Base-by-base conservation (phyloP, 2,329 filamentous ascomycete genomes). In the Trichoderma sp. region DNA sequence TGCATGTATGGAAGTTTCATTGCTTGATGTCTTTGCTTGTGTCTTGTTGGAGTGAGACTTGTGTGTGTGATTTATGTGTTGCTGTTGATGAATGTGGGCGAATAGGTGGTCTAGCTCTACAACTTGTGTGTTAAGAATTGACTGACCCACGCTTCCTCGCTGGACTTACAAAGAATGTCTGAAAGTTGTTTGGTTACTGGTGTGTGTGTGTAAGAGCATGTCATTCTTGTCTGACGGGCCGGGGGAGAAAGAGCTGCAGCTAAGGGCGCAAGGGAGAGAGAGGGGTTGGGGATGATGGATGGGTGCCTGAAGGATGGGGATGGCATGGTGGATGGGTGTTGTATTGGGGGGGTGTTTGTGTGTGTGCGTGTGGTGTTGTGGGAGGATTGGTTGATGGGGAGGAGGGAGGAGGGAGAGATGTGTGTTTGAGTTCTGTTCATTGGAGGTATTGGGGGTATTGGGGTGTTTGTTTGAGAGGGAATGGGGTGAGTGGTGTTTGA, bases 241-340 rank as follows among this genome's bases (percentile, higher is more conserved):
- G 41, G 30, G n/a, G 50, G 17, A 10, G 34, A 5, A 1, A n/a
- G 12, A 19, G 21, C 48, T 59, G 59, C 59, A 47, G 50, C 59
- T 63, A 63, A 63, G 19, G 59, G 59, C 41, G 59, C 59, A 63
- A 63, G 59, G 59, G 59, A 61, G 58, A 26, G 24, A 24, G 24
- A 30, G 45, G 30, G 57, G 57, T 50, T 41, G 57, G 47, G 43
- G 39, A 50, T 41, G 52, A 55, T 52, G 58, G 52, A 55, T 52
- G 58, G 58, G 58, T 52, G 39, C 56, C 56, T 59, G 47, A 59
- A 59, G 19, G 43, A 30, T 59, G n/a, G 30, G 56, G 12, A 39
- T 34, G 30, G 28, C 10, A 39, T 39, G 34, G 34, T 14, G 30
- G 30, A 34, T 34, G 7, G 30, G 30, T 1, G 30, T 34, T 34